phyloP scores from a whole-genome alignment of 2,329 filamentous ascomycete species.

The Paracoccidioides brasiliensis region DNA sequence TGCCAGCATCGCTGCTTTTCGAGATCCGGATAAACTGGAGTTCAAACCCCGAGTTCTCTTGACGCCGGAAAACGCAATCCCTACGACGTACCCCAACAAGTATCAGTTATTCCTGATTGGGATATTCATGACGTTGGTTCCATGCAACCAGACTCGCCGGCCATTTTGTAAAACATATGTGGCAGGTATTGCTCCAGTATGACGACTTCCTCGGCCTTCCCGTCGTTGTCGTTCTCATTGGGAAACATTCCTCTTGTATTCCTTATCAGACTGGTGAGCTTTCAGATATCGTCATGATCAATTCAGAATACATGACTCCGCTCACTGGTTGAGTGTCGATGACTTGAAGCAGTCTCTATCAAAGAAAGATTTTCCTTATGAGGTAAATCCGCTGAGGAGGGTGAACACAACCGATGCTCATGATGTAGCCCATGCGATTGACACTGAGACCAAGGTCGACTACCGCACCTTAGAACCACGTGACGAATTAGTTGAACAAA shows the following conservation, averaged over 20 bases:
- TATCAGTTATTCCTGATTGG: not conserved
- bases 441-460: not conserved
- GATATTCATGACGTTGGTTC: not conserved
- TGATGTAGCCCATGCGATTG: not conserved
- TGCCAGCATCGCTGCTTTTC: too few species aligned
- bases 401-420: not conserved
- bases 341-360: not conserved
- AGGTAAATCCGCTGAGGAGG: not conserved
- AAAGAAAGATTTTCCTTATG: not conserved
- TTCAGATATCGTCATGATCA: not conserved
- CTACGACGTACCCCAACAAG: too few species aligned
- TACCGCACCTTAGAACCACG: not conserved
- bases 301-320: not conserved
- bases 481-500: too few species aligned
- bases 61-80: too few species aligned
- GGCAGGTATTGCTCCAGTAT: not conserved
- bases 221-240: not conserved
- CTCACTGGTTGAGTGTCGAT: not conserved
- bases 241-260: not conserved
- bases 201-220: not conserved
- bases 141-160: not conserved
- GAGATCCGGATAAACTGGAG: too few species aligned
- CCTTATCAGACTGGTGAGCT: not conserved
- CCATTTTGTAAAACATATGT: not conserved
- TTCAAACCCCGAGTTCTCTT: too few species aligned